phyloP scores from a whole-genome alignment of 2,329 filamentous ascomycete species.

The Parastagonospora nodorum region DNA sequence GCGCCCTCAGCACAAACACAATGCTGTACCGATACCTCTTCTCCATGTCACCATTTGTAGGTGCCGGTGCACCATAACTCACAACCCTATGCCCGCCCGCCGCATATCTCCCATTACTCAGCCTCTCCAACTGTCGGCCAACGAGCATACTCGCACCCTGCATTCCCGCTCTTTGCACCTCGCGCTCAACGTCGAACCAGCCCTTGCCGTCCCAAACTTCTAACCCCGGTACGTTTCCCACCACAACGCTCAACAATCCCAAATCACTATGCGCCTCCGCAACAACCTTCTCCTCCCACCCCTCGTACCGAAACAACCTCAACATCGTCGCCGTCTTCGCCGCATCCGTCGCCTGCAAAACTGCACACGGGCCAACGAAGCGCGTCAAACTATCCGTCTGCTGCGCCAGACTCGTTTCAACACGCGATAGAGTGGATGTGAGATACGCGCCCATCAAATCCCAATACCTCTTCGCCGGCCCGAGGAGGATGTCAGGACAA shows the following conservation, averaged over 20 bases:
- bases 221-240: constrained; percentile 44
- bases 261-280: constrained; percentile 46
- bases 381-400: constrained; percentile 20
- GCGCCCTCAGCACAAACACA: constrained; percentile 44
- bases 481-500: constrained; percentile 38
- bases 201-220: constrained; percentile 39
- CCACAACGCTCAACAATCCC: constrained; percentile 39
- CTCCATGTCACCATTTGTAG: neutral
- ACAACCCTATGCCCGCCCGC: constrained; percentile 45
- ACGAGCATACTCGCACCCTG: constrained; percentile 33
- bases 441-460: constrained; percentile 36
- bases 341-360: constrained; percentile 23
- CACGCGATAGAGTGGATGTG: constrained; percentile 25
- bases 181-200: constrained; percentile 36
- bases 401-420: constrained; percentile 28
- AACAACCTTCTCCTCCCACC: constrained; percentile 40
- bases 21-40: constrained; percentile 36
- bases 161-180: constrained; percentile 18
- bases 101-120: constrained; percentile 34
- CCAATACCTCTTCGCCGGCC: constrained; percentile 40
- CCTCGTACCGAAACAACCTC: constrained; percentile 44
- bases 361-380: constrained; percentile 34
- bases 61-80: constrained; percentile 28
- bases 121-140: constrained; percentile 37
- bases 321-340: constrained; percentile 44